phyloP scores from a whole-genome alignment of 2,329 filamentous ascomycete genomes.

The Trichoderma arundinaceum region DNA sequence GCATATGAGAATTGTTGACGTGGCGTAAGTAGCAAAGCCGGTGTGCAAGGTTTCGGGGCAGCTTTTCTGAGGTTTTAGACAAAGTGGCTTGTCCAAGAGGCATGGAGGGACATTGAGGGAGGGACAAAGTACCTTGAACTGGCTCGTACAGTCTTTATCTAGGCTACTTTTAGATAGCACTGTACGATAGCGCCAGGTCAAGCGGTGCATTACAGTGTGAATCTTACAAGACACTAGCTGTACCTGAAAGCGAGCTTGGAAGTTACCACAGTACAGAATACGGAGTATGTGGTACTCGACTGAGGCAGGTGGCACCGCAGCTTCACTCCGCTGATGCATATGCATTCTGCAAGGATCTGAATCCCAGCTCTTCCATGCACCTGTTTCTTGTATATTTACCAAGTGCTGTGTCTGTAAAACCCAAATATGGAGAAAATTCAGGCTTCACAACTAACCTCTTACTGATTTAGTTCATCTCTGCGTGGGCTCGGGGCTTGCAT shows the following conservation, averaged over 20 bases:
- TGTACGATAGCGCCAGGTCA: neutral
- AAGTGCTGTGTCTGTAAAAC: no score
- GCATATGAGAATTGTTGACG: neutral
- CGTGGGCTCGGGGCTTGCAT: no score
- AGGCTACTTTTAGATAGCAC: neutral
- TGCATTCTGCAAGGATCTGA: no score
- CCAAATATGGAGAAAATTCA: no score
- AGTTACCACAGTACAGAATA: neutral
- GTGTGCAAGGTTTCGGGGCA: neutral
- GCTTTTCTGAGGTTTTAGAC: neutral
- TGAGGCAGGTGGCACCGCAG: no score
- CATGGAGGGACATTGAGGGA: neutral
- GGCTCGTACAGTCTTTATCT: neutral
- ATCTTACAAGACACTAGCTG: neutral
- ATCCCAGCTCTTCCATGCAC: neutral
- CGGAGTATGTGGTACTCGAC: neutral
- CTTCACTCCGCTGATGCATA: no score
- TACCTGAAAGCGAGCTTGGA: no score
- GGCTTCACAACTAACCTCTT: no score
- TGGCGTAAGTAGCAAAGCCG: neutral
- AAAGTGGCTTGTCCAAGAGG: neutral
- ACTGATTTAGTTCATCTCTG: no score
- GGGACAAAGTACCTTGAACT: no score
- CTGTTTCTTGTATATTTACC: neutral
- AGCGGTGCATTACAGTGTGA: neutral